These are phyloP conservation scores for Acacia concinna DNA, from an alignment of 331 rosid species.

Conservation along the genomic window DNA sequence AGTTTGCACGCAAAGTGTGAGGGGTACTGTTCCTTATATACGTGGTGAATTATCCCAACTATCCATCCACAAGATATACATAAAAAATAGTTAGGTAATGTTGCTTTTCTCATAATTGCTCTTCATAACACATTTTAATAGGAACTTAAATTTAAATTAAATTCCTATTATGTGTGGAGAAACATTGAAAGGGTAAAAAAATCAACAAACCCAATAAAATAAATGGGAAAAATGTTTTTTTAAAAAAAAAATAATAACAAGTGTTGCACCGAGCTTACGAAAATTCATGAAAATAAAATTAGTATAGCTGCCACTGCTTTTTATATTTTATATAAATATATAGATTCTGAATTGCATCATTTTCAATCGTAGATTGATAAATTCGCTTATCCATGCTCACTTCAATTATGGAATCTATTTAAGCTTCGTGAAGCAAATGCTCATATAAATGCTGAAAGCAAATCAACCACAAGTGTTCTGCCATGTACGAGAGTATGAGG, in stretches of 20 bases:
- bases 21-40: no score
- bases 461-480: background rate
- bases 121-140: no score
- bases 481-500: background rate
- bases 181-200: background rate
- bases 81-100: background rate
- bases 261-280: background rate
- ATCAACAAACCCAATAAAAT: background rate
- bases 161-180: background rate
- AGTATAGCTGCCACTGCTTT: background rate
- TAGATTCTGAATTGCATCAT: background rate
- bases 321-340: background rate
- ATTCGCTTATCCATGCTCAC: background rate
- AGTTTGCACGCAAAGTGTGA: no score
- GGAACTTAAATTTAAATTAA: background rate
- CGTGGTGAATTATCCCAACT: background rate
- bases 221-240: background rate
- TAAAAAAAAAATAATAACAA: background rate
- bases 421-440: background rate
- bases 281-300: background rate
- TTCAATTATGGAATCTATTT: background rate
- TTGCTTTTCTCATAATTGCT: background rate
- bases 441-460: slow-evolving; percentile 6
- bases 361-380: background rate
- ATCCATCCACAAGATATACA: background rate